phyloP scores from a whole-genome alignment of 108 stramenopile species.

The Schizochytrium sp. region DNA sequence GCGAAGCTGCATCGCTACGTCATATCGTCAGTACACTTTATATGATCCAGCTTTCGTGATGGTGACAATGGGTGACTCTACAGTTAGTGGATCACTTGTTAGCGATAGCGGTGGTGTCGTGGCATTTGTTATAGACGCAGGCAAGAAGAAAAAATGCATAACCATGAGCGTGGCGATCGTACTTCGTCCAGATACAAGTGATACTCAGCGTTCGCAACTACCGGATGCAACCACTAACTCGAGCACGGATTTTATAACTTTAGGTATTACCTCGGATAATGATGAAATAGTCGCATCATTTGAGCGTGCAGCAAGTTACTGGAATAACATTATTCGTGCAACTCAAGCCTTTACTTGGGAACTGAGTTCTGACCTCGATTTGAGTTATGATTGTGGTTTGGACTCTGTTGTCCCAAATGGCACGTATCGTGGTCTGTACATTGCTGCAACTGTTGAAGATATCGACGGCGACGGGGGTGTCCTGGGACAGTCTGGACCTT shows the following conservation, averaged over 20 bases:
- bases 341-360: background rate
- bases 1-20: too few species aligned
- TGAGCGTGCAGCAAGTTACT: constrained; percentile 28
- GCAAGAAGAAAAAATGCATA: background rate
- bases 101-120: too few species aligned
- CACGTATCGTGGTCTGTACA: background rate
- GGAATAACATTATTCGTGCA: constrained; percentile 33
- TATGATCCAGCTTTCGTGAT: too few species aligned
- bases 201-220: background rate
- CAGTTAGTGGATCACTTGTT: too few species aligned
- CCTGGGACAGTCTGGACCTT: background rate
- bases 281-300: background rate
- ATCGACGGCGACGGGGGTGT: background rate
- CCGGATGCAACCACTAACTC: background rate
- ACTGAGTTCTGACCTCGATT: background rate
- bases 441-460: background rate
- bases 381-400: background rate
- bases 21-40: too few species aligned
- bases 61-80: too few species aligned
- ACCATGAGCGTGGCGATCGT: background rate
- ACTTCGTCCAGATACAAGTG: background rate
- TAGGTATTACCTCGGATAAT: background rate
- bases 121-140: too few species aligned
- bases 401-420: background rate
- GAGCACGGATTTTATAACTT: background rate